Evolutionary conservation across 108 stramenopile species (phyloP).

Genomic region (Nannochloropsis salina): DNA sequence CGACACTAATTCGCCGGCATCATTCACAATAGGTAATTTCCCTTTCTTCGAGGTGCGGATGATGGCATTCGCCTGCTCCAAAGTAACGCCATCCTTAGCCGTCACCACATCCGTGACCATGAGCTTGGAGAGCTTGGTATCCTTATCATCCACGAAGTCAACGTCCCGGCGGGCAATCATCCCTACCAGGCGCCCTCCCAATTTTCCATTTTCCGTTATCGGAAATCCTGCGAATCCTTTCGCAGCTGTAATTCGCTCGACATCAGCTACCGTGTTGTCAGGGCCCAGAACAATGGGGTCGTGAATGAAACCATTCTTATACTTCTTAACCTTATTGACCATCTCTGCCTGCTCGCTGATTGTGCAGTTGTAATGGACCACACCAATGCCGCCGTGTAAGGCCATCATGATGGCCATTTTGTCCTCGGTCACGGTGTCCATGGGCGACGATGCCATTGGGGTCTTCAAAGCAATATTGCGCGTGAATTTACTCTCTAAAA

Average conservation of each 20-base stretch:
- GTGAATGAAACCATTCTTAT: slow-evolving; percentile 99
- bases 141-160: slow-evolving; percentile 73
- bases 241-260: slow-evolving; percentile 52
- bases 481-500: slow-evolving; percentile 80
- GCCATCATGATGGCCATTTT: slow-evolving; percentile 99
- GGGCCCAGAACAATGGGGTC: slow-evolving; percentile 92
- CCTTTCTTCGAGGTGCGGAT: slow-evolving; percentile 93
- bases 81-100: slow-evolving; percentile 79
- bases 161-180: slow-evolving; percentile 96
- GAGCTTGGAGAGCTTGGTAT: slow-evolving; percentile 51
- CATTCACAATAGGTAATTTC: slow-evolving; percentile 94
- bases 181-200: slow-evolving; percentile 90
- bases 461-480: slow-evolving; percentile 62
- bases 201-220: slow-evolving; percentile 91
- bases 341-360: slow-evolving; percentile 78
- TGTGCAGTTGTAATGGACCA: slow-evolving; percentile 97
- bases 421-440: slow-evolving; percentile 95
- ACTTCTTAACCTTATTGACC: slow-evolving; percentile 80
- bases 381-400: slow-evolving; percentile 96
- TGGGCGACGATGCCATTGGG: slow-evolving; percentile 96
- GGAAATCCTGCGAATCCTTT: slow-evolving; percentile 88
- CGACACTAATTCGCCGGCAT: slow-evolving; percentile 86
- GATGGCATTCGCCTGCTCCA: slow-evolving; percentile 91
- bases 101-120: slow-evolving; percentile 85
- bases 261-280: slow-evolving; percentile 79